Conservation (phyloP, 2,329 filamentous ascomycete species). For the Aspergillus ustus region DNA sequence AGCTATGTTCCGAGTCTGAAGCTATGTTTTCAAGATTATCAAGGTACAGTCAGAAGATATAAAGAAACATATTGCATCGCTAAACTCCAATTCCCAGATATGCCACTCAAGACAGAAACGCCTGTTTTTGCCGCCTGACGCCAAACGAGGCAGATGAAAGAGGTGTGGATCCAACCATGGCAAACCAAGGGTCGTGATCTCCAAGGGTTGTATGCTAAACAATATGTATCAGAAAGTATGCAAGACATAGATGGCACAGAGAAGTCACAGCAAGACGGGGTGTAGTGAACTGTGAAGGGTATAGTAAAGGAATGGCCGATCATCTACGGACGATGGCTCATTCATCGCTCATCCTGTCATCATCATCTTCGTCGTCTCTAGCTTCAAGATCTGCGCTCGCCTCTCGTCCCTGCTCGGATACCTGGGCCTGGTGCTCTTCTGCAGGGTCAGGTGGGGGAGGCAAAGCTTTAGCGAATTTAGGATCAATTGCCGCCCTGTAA, state of each 20-base stretch:
- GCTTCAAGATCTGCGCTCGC: slow-evolving; percentile 17
- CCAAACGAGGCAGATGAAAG: slow-evolving; percentile 2
- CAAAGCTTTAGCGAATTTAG: slow-evolving; percentile 44
- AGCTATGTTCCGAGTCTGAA: slow-evolving; percentile 3
- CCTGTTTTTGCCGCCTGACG: slow-evolving; percentile 22
- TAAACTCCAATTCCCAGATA: slow-evolving; percentile 26
- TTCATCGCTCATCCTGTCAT: slow-evolving; percentile 29
- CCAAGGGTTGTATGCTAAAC: neutral
- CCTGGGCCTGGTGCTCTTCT: slow-evolving; percentile 15
- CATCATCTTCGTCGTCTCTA: slow-evolving; percentile 20
- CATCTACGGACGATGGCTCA: slow-evolving; percentile 9
- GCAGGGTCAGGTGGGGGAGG: slow-evolving; percentile 35
- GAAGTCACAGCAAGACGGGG: neutral
- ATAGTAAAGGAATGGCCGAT: neutral
- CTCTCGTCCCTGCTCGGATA: slow-evolving; percentile 9
- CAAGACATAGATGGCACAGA: neutral
- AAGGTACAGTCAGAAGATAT: slow-evolving; percentile 8
- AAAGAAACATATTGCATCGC: slow-evolving; percentile 15
- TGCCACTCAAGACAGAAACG: slow-evolving; percentile 22
- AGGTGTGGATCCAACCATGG: neutral
- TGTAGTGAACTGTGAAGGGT: neutral
- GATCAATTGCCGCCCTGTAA: slow-evolving; percentile 52
- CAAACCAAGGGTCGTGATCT: neutral
- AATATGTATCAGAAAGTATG: neutral
- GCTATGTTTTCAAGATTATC: neutral